These are phyloP conservation scores for Rutstroemia sp. DNA, from an alignment of 2,329 filamentous ascomycete species.

Conservation along the genomic window DNA sequence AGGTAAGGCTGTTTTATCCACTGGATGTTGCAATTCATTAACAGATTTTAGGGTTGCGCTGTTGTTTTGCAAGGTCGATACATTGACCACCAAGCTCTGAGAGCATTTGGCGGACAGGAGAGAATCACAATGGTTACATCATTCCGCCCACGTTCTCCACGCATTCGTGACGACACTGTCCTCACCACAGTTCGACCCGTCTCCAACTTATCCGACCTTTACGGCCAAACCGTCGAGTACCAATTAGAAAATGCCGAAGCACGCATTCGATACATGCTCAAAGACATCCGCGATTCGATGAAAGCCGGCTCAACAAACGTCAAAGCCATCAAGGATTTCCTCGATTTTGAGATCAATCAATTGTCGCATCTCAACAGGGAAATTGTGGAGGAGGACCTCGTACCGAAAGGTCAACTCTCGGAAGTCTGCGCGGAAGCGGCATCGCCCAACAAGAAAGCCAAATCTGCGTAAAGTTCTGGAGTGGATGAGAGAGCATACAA, in stretches of 20 bases:
- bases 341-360: slow-evolving; percentile 31
- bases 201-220: slow-evolving; percentile 32
- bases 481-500: neutral
- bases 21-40: neutral
- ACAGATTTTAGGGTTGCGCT: slow-evolving; percentile 30
- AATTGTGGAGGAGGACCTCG: slow-evolving; percentile 28
- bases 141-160: slow-evolving; percentile 35
- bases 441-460: slow-evolving; percentile 16
- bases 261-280: slow-evolving; percentile 30
- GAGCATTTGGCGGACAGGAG: slow-evolving; percentile 35
- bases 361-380: slow-evolving; percentile 27
- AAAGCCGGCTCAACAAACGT: slow-evolving; percentile 31
- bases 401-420: slow-evolving; percentile 23
- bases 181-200: slow-evolving; percentile 32
- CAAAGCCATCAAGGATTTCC: slow-evolving; percentile 29
- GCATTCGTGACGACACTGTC: slow-evolving; percentile 34
- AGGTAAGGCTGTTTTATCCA: slow-evolving; percentile 27
- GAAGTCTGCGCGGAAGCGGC: slow-evolving; percentile 24
- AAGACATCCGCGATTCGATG: slow-evolving; percentile 29
- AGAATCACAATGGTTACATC: slow-evolving; percentile 41
- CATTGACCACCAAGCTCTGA: slow-evolving; percentile 37
- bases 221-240: slow-evolving; percentile 33
- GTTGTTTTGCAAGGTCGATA: slow-evolving; percentile 40
- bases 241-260: slow-evolving; percentile 33
- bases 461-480: slow-evolving; percentile 9